A percentile compares a stretch with the other conserved stretches of the same genome.
phyloP scores from a whole-genome alignment of 768 basidiomycete genomes.

The Scleroderma citrinum region DNA sequence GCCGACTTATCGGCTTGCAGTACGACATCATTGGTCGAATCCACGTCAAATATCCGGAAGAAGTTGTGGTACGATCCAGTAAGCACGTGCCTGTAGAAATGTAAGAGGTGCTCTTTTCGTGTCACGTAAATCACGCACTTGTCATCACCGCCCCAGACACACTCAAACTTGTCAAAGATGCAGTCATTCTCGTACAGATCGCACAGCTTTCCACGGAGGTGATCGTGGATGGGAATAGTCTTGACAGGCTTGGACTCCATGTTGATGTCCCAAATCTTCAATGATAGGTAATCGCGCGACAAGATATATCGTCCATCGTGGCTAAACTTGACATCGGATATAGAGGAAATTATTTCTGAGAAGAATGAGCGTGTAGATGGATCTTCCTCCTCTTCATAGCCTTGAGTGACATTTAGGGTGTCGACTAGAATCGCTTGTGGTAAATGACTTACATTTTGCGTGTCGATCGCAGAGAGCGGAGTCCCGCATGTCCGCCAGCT shows the following conservation, averaged over 20 bases:
- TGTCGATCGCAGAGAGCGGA: constrained; percentile 94
- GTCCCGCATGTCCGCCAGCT: constrained; percentile 98
- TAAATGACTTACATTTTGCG: constrained; percentile 74
- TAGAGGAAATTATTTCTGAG: constrained; percentile 98
- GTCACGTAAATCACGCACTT: constrained; percentile 56
- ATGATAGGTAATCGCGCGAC: constrained; percentile 91
- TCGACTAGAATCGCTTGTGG: neutral
- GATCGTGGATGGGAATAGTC: constrained; percentile 98
- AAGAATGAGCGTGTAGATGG: constrained; percentile 97
- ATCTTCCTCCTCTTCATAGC: constrained; percentile 98
- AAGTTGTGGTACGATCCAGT: constrained; percentile 99
- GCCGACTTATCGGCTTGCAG: constrained; percentile 98
- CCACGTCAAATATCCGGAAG: constrained; percentile 98
- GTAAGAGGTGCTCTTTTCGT: constrained; percentile 7
- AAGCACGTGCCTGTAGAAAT: constrained; percentile 69
- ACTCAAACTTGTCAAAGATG: constrained; percentile 99
- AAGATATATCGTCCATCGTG: constrained; percentile 96
- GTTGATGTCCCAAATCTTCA: constrained; percentile 99
- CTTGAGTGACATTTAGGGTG: constrained; percentile 36
- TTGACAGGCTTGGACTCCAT: constrained; percentile 97
- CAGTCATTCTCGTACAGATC: constrained; percentile 99
- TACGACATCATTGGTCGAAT: constrained; percentile 82
- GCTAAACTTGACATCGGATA: constrained; percentile 99
- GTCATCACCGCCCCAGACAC: constrained; percentile 95
- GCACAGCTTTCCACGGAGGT: constrained; percentile 93